phyloP scores from a whole-genome alignment of 129 eudicot species.

The Escallonia herrerae region DNA sequence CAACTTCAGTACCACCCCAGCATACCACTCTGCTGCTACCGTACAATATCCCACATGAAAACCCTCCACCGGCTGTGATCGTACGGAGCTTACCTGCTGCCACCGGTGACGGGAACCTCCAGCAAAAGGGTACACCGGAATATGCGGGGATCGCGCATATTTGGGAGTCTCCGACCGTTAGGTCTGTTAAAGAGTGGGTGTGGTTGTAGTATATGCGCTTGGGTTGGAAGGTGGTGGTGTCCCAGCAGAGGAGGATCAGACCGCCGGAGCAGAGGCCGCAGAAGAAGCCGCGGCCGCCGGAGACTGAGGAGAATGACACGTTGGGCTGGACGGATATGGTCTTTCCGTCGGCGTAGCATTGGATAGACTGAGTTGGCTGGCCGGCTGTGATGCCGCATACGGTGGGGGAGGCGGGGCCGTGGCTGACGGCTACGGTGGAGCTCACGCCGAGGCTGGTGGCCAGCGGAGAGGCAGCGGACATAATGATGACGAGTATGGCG shows the following conservation, averaged over 20 bases:
- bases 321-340: constrained; percentile 29
- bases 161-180: constrained; percentile 31
- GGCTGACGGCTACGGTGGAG: constrained; percentile 42
- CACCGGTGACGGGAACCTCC: constrained; percentile 23
- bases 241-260: constrained; percentile 43
- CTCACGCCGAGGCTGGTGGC: constrained; percentile 24
- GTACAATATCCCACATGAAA: constrained; percentile 34
- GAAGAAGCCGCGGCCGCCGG: constrained; percentile 45
- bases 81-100: constrained; percentile 1
- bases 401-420: constrained; percentile 24
- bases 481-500: background rate
- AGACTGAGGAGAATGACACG: constrained; percentile 38
- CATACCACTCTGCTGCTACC: constrained; percentile 19
- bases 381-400: constrained; percentile 55
- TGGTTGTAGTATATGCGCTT: constrained; percentile 25
- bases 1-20: constrained; percentile 32
- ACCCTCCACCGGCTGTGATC: constrained; percentile 42
- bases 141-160: constrained; percentile 31
- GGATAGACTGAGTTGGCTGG: constrained; percentile 38
- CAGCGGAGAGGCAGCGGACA: background rate
- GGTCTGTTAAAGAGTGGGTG: constrained; percentile 11
- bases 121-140: constrained; percentile 26
- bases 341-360: constrained; percentile 30
- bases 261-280: constrained; percentile 55
- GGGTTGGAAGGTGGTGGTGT: constrained; percentile 17